Conservation (phyloP, 225 moss, liverwort and hornwort genomes). For the Ulota crispa region DNA sequence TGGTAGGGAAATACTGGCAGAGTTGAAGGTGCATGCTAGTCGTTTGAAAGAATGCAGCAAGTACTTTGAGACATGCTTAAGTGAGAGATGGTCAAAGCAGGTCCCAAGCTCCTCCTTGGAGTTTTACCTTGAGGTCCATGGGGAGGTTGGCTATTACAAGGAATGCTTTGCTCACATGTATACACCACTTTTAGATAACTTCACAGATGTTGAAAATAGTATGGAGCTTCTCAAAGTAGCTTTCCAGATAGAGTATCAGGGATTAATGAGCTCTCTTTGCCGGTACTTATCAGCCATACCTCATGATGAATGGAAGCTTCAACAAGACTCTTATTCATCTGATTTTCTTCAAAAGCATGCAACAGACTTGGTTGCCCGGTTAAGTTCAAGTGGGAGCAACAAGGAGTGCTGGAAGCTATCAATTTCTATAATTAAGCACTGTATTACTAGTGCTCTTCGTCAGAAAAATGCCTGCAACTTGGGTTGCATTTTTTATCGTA, state of each 20-base stretch:
- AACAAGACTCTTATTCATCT: too few relatives aligned
- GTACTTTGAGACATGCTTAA: constrained; percentile 10
- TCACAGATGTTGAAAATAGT: too few relatives aligned
- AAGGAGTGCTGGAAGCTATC: neutral
- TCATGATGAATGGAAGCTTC: too few relatives aligned
- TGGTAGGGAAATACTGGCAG: neutral
- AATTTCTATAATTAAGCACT: neutral
- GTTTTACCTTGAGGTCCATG: neutral
- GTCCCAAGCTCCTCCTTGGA: neutral
- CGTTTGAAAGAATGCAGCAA: constrained; percentile 6
- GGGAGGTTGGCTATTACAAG: neutral
- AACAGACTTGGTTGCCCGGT: neutral
- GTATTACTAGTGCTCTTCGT: neutral
- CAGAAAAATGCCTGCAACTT: neutral
- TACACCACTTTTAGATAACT: too few relatives aligned
- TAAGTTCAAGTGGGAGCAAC: neutral
- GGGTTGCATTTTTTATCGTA: neutral
- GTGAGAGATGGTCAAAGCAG: neutral
- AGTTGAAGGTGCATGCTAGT: constrained; percentile 7
- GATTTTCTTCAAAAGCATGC: neutral
- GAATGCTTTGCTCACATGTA: constrained; percentile 2
- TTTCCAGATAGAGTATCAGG: too few relatives aligned
- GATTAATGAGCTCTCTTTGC: too few relatives aligned
- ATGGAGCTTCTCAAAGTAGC: too few relatives aligned
- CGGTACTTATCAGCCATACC: too few relatives aligned